Percentiles rank a stretch among this genome's conserved stretches.
phyloP scores from a whole-genome alignment of 2,329 filamentous ascomycete genomes.

The Epichloe coenophiala region DNA sequence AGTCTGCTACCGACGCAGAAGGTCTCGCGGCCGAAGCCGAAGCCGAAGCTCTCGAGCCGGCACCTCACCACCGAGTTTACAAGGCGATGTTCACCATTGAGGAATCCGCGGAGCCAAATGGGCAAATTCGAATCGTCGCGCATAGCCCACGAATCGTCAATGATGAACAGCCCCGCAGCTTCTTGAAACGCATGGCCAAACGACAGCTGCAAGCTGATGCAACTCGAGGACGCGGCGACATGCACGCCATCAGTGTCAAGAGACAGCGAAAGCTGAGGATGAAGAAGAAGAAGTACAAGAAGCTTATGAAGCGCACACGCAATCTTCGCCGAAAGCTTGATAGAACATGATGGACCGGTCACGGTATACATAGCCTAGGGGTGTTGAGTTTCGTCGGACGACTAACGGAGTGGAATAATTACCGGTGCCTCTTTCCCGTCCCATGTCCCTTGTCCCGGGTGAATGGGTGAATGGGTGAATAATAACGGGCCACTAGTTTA shows the following conservation, averaged over 20 bases:
- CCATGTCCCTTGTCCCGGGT: too few species aligned
- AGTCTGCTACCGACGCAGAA: slow-evolving; percentile 28
- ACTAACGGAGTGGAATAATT: too few species aligned
- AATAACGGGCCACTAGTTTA: too few species aligned
- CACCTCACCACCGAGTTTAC: slow-evolving; percentile 41
- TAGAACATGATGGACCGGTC: slow-evolving; percentile 32
- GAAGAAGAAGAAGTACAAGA: slow-evolving; percentile 99
- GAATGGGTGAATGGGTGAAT: too few species aligned
- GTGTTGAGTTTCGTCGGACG: slow-evolving; percentile 1
- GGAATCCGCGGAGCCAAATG: slow-evolving; percentile 46
- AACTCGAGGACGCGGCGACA: slow-evolving; percentile 36
- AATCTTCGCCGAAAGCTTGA: slow-evolving; percentile 78
- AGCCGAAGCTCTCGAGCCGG: slow-evolving; percentile 20
- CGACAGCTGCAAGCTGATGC: slow-evolving; percentile 49
- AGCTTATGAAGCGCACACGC: slow-evolving; percentile 86
- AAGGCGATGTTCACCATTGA: slow-evolving; percentile 55
- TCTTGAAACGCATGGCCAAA: slow-evolving; percentile 57
- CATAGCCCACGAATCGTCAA: slow-evolving; percentile 46
- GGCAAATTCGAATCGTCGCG: slow-evolving; percentile 45
- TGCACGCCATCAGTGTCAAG: slow-evolving; percentile 81
- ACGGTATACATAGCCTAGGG: slow-evolving; percentile 14
- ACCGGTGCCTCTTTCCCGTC: too few species aligned
- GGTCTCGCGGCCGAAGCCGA: slow-evolving; percentile 18
- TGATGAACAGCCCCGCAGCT: slow-evolving; percentile 37
- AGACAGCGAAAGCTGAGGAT: slow-evolving; percentile 91